Evolutionary conservation across 495 filamentous ascomycete species (phyloP).

Genomic region (Cercophora newfieldiana): DNA sequence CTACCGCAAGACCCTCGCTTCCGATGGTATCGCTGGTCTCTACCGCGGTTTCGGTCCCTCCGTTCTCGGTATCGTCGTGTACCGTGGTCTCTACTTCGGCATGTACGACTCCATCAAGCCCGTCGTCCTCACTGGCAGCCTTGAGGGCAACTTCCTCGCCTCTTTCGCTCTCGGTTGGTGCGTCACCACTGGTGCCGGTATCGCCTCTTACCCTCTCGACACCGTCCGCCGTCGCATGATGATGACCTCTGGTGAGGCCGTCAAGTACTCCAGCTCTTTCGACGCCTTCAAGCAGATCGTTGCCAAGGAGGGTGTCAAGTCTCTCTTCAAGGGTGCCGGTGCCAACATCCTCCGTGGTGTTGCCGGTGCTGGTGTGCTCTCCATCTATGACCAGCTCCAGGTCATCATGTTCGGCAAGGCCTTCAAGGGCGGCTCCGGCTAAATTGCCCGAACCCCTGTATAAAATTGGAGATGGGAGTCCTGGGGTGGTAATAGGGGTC

Average conservation of each 20-base stretch:
- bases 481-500: constrained; percentile 28
- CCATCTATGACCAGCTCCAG: constrained; percentile 99
- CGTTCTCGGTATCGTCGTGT: constrained; percentile 96
- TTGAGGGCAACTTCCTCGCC: constrained; percentile 97
- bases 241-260: constrained; percentile 97
- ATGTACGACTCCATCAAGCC: constrained; percentile 99
- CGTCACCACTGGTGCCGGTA: constrained; percentile 99
- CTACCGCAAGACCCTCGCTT: constrained; percentile 99
- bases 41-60: constrained; percentile 99
- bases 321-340: constrained; percentile 99
- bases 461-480: constrained; percentile 35
- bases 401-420: constrained; percentile 98
- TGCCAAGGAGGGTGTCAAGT: constrained; percentile 93
- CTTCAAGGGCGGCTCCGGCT: constrained; percentile 90
- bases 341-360: constrained; percentile 99
- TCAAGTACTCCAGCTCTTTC: constrained; percentile 96
- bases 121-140: constrained; percentile 84
- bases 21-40: constrained; percentile 97
- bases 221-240: constrained; percentile 99
- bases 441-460: constrained; percentile 50
- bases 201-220: constrained; percentile 99
- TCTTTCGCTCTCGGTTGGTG: constrained; percentile 98
- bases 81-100: constrained; percentile 99
- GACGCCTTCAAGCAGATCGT: constrained; percentile 95
- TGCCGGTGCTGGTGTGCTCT: constrained; percentile 99